Base-by-base conservation (phyloP, 257 asterid species). In the Pogostemon cablin region DNA sequence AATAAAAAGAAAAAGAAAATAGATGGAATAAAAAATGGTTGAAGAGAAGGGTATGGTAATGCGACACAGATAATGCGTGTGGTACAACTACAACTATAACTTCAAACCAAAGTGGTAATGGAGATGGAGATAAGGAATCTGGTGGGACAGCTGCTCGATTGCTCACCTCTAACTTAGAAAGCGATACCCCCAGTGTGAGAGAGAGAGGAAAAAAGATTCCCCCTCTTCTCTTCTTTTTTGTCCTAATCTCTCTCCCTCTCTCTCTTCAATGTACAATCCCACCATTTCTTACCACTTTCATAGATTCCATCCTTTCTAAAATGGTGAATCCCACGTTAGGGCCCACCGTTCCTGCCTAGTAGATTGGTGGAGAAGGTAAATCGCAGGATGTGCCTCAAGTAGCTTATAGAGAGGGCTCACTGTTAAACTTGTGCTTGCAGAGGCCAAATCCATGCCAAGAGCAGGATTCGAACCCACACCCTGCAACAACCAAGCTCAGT, bases 81-180 rank as follows among this genome's bases (percentile, higher is more conserved):
- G 75, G 75, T 81, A 62, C 80, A 77, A 77, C 80, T 5, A n/a
- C 74, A 72, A 80, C 53, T 60, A 46, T 32, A 47, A 47, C 34
- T 74, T 52, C 32, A 25, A 25, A 1, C 32, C 32, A 25, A 25
- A 25, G 32, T 25, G 32, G 32, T 25, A 25, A 25, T 25, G 32
- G 32, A 25, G 32, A 25, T 25, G 32, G 71, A 75, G 82, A 78
- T 81, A 72, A 81, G 85, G 82, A 81, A 77, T 74, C 78, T 67
- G 55, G 82, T 60, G 67, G 54, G 78, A 56, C 67, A 41, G 40
- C 9, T 42, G 40, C 38, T 17, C 43, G 34, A 68, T 71, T 50
- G 54, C 77, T 57, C 69, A 54, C 41, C 48, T 34, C 72, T 40
- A 58, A 43, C 65, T 54, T 2, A 8, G 77, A 77, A 71, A 77